phyloP scores from a whole-genome alignment of 2,329 filamentous ascomycete genomes.

The Ophiocordyceps australis region DNA sequence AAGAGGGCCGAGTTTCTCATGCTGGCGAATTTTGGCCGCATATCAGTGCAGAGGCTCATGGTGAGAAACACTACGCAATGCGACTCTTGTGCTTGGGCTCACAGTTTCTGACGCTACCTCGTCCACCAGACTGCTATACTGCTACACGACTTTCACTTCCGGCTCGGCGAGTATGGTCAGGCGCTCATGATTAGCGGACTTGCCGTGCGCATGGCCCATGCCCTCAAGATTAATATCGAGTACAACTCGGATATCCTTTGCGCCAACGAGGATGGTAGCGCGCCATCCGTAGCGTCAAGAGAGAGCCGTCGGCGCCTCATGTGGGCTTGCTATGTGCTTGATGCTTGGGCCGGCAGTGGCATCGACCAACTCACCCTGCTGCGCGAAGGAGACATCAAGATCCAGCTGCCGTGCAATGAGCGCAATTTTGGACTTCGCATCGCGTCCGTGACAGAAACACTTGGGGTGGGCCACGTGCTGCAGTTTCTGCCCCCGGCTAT shows the following conservation, averaged over 20 bases:
- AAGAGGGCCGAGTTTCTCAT: slow-evolving; percentile 16
- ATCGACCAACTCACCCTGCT: slow-evolving; percentile 19
- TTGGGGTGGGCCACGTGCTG: slow-evolving; percentile 19
- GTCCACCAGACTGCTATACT: slow-evolving; percentile 16
- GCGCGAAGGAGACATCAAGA: slow-evolving; percentile 20
- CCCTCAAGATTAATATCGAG: slow-evolving; percentile 19
- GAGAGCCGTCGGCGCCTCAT: slow-evolving; percentile 20
- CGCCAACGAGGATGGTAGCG: slow-evolving; percentile 10
- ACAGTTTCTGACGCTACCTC: slow-evolving; percentile 1
- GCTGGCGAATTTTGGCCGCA: slow-evolving; percentile 18
- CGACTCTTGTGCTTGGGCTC: background rate
- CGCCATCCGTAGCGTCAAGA: slow-evolving; percentile 16
- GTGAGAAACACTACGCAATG: slow-evolving; percentile 5
- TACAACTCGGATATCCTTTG: slow-evolving; percentile 18
- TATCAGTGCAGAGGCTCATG: slow-evolving; percentile 19
- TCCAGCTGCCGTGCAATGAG: slow-evolving; percentile 20
- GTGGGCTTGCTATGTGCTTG: slow-evolving; percentile 22
- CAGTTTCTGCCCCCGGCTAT: slow-evolving; percentile 19
- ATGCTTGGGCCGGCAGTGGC: slow-evolving; percentile 20
- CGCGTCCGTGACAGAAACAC: slow-evolving; percentile 18
- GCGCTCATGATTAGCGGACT: slow-evolving; percentile 22
- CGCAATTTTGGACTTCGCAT: slow-evolving; percentile 22
- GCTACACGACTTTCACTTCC: slow-evolving; percentile 20
- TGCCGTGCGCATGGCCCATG: slow-evolving; percentile 20
- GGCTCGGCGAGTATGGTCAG: slow-evolving; percentile 18